Conservation (phyloP, 192 early-diverging fungal genomes). For the Coemansia sp. region DNA sequence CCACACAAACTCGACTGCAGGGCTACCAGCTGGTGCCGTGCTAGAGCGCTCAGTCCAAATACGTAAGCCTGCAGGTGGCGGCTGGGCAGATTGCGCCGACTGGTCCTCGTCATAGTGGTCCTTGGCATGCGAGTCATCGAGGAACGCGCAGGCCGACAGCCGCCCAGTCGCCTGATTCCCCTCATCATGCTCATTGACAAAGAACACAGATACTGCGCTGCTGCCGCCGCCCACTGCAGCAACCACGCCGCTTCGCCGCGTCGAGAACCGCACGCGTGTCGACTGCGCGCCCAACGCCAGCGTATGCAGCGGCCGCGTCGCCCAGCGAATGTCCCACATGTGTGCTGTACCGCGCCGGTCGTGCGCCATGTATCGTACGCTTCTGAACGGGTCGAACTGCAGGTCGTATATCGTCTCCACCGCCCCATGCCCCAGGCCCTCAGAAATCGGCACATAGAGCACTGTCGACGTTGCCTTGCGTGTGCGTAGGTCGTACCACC, state of each 20-base stretch:
- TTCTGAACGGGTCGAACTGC: constrained; percentile 51
- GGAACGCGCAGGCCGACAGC: constrained; percentile 14
- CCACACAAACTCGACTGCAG: constrained; percentile 31
- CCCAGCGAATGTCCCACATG: constrained; percentile 53
- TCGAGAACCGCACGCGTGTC: constrained; percentile 25
- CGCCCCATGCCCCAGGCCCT: neutral
- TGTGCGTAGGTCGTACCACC: constrained; percentile 40
- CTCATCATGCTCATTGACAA: constrained; percentile 23
- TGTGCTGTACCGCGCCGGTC: constrained; percentile 30
- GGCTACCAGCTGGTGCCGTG: constrained; percentile 3
- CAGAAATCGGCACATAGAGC: constrained; percentile 26
- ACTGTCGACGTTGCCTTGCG: constrained; percentile 24
- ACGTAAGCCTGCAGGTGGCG: constrained; percentile 21
- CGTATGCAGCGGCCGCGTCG: constrained; percentile 19
- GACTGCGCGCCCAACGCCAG: constrained; percentile 13
- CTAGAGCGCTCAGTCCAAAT: constrained; percentile 15
- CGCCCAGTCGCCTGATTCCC: neutral
- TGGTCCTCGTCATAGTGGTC: constrained; percentile 26
- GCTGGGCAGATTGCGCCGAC: constrained; percentile 8
- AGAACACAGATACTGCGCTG: constrained; percentile 17
- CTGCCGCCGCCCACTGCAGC: constrained; percentile 24
- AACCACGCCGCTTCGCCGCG: constrained; percentile 27
- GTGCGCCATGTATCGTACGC: constrained; percentile 40
- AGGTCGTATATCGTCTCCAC: constrained; percentile 34
- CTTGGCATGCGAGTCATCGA: constrained; percentile 26